Evolutionary conservation across 2,329 filamentous ascomycete species (phyloP), one percentile per base, ranked within the genome.

Genomic region (Colletotrichum aenigma): DNA sequence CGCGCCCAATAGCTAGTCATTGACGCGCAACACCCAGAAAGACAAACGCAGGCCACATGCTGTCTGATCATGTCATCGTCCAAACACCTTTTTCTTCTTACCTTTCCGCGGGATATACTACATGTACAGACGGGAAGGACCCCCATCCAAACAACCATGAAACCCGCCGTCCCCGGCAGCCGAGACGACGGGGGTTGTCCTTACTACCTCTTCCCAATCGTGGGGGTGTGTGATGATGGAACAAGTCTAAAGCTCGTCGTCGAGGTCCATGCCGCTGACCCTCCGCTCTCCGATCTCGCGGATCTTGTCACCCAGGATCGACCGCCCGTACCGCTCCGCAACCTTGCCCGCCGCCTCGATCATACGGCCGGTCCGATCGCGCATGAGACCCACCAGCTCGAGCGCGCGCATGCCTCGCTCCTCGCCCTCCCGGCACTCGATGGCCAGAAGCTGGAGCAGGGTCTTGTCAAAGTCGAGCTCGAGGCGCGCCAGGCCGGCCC

Each of bases 371-470:
- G 92, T 94, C 61, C 92, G 89, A 86, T 98, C 96, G 60, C 91
- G 91, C 93, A 99, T 94, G 81, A 99, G 88, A 77, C 91, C 89
- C 34, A 98, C 97, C 80, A 98, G 91, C 86, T 99, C 97, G 43
- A 99, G 87, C 1, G 96, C 96, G 79, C 96, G 95, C 95, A 98
- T 98, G 7, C 96, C 96, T 34, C 94, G 90, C 77, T 98, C 96
- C 84, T 99, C 97, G 60, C 96, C 95, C 79, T 97, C 95, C 75
- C 96, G 92, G 83, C 97, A 99, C 87, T 98, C 97, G 8, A 94
- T 88, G 4, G 95, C 96, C 81, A 99, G 88, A 83, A 98, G 90
- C 87, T 98, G 96, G 78, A 99, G 87, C 66, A 99, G 88, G 58
- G 94, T 92, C 87, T 98, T 98, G 87, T 99, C 96, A 48, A 98